phyloP scores from a whole-genome alignment of 2,329 filamentous ascomycete genomes.

The Elsinoe perseae region DNA sequence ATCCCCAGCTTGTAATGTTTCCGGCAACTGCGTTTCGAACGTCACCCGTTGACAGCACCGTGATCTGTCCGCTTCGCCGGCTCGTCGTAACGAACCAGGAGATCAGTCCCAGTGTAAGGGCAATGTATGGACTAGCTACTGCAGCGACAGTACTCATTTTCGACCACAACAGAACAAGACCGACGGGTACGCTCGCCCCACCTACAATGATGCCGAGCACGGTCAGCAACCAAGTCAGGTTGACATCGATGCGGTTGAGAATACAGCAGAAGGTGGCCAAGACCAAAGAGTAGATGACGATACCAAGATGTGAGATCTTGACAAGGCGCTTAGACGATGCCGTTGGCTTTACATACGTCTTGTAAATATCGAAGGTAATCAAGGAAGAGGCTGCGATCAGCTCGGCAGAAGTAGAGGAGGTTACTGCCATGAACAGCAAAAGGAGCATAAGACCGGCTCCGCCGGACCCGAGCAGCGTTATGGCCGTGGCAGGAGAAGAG shows the following conservation, averaged over 20 bases:
- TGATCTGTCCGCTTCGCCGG: slow-evolving; percentile 27
- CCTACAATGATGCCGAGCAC: slow-evolving; percentile 34
- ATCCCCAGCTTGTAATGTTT: slow-evolving; percentile 21
- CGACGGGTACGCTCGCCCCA: slow-evolving; percentile 29
- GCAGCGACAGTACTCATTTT: slow-evolving; percentile 29
- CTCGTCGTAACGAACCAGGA: slow-evolving; percentile 34
- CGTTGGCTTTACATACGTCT: slow-evolving; percentile 34
- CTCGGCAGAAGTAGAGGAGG: slow-evolving; percentile 31
- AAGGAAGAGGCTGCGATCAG: slow-evolving; percentile 36
- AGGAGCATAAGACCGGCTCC: slow-evolving; percentile 28
- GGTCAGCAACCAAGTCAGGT: slow-evolving; percentile 31
- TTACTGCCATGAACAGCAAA: slow-evolving; percentile 31
- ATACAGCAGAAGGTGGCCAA: slow-evolving; percentile 33
- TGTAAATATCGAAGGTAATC: slow-evolving; percentile 39
- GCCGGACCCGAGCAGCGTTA: slow-evolving; percentile 27
- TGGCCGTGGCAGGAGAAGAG: slow-evolving; percentile 26
- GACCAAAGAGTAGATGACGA: slow-evolving; percentile 29
- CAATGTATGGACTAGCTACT: slow-evolving; percentile 27
- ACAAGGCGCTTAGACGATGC: slow-evolving; percentile 29
- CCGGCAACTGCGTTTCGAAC: slow-evolving; percentile 32
- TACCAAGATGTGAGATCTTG: slow-evolving; percentile 30
- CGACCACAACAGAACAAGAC: slow-evolving; percentile 31
- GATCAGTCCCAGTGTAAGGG: slow-evolving; percentile 29
- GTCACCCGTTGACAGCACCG: slow-evolving; percentile 29
- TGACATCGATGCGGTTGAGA: slow-evolving; percentile 32